A percentile compares a stretch with the other conserved stretches of the same genome.
Evolutionary conservation across 2,329 filamentous ascomycete genomes (phyloP).

Genomic region (Neocatenulostroma microsporum): DNA sequence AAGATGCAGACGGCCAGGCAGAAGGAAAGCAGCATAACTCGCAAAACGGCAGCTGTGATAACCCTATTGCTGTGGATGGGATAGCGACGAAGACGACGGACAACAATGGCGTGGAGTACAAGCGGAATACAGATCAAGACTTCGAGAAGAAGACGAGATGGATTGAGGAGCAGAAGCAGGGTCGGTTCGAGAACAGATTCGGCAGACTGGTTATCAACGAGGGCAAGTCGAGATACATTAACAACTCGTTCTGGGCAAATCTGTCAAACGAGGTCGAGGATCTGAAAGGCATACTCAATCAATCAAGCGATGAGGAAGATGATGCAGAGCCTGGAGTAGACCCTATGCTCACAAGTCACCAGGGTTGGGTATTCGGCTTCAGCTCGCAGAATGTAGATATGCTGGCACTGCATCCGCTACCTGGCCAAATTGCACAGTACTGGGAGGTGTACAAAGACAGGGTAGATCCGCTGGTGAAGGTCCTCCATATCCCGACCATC

Average conservation of each 20-base stretch:
- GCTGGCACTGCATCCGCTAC: conserved; percentile 55
- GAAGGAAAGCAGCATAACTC: background rate
- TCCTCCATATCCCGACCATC: conserved; percentile 62
- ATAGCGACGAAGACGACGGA: background rate
- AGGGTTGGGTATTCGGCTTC: conserved; percentile 66
- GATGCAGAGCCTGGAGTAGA: conserved; percentile 40
- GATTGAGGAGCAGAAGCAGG: conserved; percentile 21
- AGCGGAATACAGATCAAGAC: background rate
- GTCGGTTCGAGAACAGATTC: conserved; percentile 43
- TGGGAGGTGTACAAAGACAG: conserved; percentile 67
- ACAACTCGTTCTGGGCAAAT: conserved; percentile 66
- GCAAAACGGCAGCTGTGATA: background rate
- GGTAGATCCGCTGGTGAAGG: conserved; percentile 64
- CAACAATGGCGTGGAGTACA: background rate
- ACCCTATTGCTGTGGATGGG: background rate
- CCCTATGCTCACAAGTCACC: conserved; percentile 47
- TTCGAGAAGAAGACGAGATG: conserved; percentile 16
- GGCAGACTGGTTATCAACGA: conserved; percentile 65
- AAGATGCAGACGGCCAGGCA: conserved; percentile 4
- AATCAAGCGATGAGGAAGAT: conserved; percentile 55
- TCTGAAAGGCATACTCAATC: conserved; percentile 54
- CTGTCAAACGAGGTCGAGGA: conserved; percentile 66
- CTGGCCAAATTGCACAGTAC: conserved; percentile 57
- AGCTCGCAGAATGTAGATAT: conserved; percentile 63
- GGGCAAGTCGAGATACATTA: conserved; percentile 63